Base-by-base conservation (phyloP, 2,329 filamentous ascomycete genomes). In the Paramyrothecium roridum region DNA sequence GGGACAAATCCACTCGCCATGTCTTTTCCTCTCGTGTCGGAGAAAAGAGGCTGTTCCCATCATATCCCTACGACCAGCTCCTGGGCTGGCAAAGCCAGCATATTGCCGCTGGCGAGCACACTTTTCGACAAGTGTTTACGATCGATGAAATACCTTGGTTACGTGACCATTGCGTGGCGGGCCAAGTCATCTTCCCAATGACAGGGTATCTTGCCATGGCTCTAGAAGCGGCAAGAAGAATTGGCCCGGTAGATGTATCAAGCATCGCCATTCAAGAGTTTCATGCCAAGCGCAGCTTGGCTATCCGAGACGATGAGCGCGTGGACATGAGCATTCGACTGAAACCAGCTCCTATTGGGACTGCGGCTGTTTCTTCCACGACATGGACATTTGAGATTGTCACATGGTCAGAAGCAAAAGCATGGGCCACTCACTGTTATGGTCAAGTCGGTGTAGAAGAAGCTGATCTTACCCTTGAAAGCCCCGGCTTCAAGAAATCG, bases 131-230 rank as follows among this genome's bases (percentile, higher is more conserved):
- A 57, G 73, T 80, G 34, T 63, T 80, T 34, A 72, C 73, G 12
- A 57, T 76, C 3, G 73, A 76, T 26, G 77, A 81, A 57, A 64
- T 79, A 1, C 78, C 84, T 3, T 86, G 85, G 72, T 70, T 84
- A 12, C 72, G 79, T 46, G 78, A 84, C 59, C 83, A 86, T 67
- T 70, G 70, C 54, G 76, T 86, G 60, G 80, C 84, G 59, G 80
- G 76, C 20, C 63, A 76, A 45, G 65, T 71, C 16, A 64, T 82
- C 8, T 78, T 79, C 52, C 79, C 80, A 0, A 73, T 63, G 1
- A 72, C 77, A 0, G 76, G 69, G 0, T 80, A 77, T 59, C 53
- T 79, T 1, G 65, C 68, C 17, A 75, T 79, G 63, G 75, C 72
- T 1, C 63, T 76, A 1, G 77, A 80, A 55, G 78, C 77, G 3